Percentiles rank a stretch among this genome's conserved stretches.
phyloP scores from a whole-genome alignment of 257 asterid genomes.

The Parsonsia alboflavescens region DNA sequence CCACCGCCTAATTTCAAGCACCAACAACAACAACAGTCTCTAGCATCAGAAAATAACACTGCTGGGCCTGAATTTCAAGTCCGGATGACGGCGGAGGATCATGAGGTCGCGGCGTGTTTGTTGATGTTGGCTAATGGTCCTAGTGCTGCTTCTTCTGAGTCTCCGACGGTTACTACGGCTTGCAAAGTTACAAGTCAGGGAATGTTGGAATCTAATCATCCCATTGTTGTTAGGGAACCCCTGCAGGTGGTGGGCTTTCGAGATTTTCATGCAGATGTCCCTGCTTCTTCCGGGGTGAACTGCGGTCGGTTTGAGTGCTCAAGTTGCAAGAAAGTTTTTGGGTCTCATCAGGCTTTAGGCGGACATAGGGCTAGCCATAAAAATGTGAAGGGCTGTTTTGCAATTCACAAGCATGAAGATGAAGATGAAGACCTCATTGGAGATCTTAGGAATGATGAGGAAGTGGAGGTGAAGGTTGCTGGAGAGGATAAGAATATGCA shows the following conservation, averaged over 20 bases:
- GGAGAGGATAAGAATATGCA: constrained; percentile 9
- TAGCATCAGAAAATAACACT: constrained; percentile 5
- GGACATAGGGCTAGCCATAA: constrained; percentile 87
- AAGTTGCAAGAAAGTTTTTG: constrained; percentile 78
- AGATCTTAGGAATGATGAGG: not conserved
- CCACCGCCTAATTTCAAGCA: constrained; percentile 47
- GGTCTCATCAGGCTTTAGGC: constrained; percentile 76
- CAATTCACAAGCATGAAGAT: constrained; percentile 39
- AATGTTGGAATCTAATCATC: constrained; percentile 6
- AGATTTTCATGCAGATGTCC: constrained; percentile 2
- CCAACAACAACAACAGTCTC: not conserved
- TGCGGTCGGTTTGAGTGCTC: constrained; percentile 57
- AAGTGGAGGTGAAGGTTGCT: constrained; percentile 7
- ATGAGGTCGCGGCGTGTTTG: constrained; percentile 53
- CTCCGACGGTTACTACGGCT: constrained; percentile 19
- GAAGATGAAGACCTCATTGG: constrained; percentile 20
- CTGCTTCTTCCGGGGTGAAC: constrained; percentile 13
- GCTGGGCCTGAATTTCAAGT: not conserved
- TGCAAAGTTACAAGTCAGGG: constrained; percentile 18
- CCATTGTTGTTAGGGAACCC: constrained; percentile 1
- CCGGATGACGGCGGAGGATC: constrained; percentile 44
- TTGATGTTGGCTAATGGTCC: constrained; percentile 54
- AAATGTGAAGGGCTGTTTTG: constrained; percentile 84
- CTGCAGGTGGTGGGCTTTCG: not conserved
- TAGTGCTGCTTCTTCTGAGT: constrained; percentile 9